Percentiles rank a stretch among this genome's conserved stretches.
phyloP scores from a whole-genome alignment of 805 yeast genomes.

The Candida incommunis region DNA sequence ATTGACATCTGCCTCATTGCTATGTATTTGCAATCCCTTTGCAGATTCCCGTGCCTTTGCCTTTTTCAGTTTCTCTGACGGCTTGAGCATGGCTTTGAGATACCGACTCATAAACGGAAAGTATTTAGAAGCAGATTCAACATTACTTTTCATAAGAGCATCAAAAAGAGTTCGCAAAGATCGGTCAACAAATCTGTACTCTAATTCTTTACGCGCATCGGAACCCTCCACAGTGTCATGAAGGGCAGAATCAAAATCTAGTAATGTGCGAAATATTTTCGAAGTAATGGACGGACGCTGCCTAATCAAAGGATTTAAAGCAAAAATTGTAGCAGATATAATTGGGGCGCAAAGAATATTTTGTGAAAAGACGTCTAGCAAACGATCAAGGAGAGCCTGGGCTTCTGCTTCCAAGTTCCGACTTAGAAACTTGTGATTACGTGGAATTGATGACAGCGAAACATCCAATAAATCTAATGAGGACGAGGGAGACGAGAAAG shows the following conservation, averaged over 20 bases:
- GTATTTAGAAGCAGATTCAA: not conserved
- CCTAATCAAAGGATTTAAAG: conserved; percentile 46
- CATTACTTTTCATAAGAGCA: conserved; percentile 10
- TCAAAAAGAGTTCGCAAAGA: conserved; percentile 24
- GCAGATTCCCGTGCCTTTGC: conserved; percentile 12
- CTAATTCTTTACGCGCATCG: conserved; percentile 31
- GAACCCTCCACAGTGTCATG: conserved; percentile 6
- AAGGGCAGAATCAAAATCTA: conserved; percentile 35
- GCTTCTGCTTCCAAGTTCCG: conserved; percentile 57
- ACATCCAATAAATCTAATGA: conserved; percentile 19
- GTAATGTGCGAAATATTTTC: conserved; percentile 42
- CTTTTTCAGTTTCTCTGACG: conserved; percentile 13
- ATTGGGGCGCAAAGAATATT: conserved; percentile 41
- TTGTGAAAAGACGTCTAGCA: conserved; percentile 41
- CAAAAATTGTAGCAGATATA: conserved; percentile 55
- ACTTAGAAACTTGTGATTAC: conserved; percentile 53
- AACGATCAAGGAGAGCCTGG: conserved; percentile 47
- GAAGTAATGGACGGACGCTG: conserved; percentile 44
- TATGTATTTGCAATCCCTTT: conserved; percentile 10
- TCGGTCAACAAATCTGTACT: conserved; percentile 51
- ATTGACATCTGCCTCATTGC: not conserved
- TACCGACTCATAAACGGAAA: conserved; percentile 1
- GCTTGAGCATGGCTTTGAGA: conserved; percentile 5
- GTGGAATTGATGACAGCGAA: conserved; percentile 36
- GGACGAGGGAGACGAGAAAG: not conserved